Base-by-base conservation (phyloP, 1,139 yeast species). In the Lodderomyces pseudojiufengensis region DNA sequence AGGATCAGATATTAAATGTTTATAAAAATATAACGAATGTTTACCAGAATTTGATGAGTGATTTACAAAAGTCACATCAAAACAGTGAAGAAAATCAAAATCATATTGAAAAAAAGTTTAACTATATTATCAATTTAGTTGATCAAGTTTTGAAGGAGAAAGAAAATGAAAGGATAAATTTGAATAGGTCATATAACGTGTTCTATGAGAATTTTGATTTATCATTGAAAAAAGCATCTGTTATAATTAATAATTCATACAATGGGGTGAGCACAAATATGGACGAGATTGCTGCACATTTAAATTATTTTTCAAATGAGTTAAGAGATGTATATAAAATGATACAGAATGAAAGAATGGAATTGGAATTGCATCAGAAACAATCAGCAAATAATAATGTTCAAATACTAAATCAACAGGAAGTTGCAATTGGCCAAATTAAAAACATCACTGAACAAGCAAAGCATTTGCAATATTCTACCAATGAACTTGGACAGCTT, bases 11-110 rank as follows among this genome's bases (percentile, higher is more conserved):
- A 0, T 42, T 76, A 29, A 48, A 56, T 9, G 49, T 76, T 23
- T 76, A 73, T 44, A 38, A 65, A 13, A 76, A 76, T 39, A 63
- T 78, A 7, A 75, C 81, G 3, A 44, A 42, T 23, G 41, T 59
- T 1, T 63, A 62, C 39, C 40, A 47, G 1, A 41, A 46, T 10
- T 46, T 66, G 27, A 44, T 47, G 29, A 20, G 42, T 1, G 54
- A 57, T 7, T 33, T 60, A 20, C 28, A 34, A 2, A 24, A 34
- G 3, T 43, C 61, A 1, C 42, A 49, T 10, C 32, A 33, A 8
- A 31, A 34, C 7, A 38, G 52, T 6, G 45, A 46, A 1, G 39
- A 43, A 14, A 15, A 37, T 10, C 49, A 44, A 26, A 29, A 29
- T 0, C 31, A 33, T 1, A 31, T 59, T 9, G 43, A 50, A 27